phyloP scores from a whole-genome alignment of 75 land plant genomes.

The Sequoia sempervirens region DNA sequence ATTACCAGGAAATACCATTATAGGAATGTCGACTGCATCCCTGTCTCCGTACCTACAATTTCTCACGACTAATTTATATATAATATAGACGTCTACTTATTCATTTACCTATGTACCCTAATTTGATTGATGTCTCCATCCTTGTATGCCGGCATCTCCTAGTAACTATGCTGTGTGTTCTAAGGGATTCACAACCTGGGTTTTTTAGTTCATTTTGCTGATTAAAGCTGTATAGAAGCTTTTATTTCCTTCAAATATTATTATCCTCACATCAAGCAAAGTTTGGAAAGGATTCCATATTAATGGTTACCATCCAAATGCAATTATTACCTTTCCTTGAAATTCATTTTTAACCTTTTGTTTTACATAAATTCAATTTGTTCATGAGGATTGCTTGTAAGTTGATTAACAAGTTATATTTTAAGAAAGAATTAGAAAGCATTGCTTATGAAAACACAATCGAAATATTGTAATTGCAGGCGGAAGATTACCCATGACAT shows the following conservation, averaged over 20 bases:
- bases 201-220: neutral
- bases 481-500: slow-evolving; percentile 79
- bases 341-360: neutral
- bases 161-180: too few relatives aligned
- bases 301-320: neutral
- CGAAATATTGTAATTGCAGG: slow-evolving; percentile 27
- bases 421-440: neutral
- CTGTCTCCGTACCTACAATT: too few relatives aligned
- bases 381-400: neutral
- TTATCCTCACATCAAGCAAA: neutral
- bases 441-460: neutral
- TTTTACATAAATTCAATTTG: neutral
- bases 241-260: slow-evolving; percentile 9
- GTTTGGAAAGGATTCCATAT: neutral
- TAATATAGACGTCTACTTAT: too few relatives aligned
- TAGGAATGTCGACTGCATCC: too few relatives aligned
- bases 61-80: too few relatives aligned
- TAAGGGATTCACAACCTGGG: neutral
- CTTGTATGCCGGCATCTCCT: too few relatives aligned
- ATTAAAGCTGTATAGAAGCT: neutral
- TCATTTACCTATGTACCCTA: too few relatives aligned
- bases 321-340: neutral
- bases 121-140: too few relatives aligned
- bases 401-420: neutral
- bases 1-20: too few relatives aligned